Base-by-base conservation (phyloP, 108 stramenopile genomes). In the Conticribra weissflogii region DNA sequence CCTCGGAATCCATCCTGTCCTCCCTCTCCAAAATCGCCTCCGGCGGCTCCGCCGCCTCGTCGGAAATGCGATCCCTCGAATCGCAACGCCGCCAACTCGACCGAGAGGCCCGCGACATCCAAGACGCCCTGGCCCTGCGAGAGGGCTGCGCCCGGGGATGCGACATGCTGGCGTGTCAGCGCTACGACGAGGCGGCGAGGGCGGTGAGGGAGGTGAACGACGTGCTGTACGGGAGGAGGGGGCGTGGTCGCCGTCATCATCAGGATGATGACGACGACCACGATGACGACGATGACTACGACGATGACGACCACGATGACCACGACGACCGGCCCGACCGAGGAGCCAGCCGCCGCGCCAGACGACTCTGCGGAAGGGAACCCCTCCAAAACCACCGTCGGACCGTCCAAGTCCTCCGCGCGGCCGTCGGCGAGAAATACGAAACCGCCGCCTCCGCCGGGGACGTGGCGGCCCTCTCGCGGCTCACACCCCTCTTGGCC, bases 1-100 rank as follows among this genome's bases (percentile, higher is more conserved):
- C 88, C 63, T 57, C 86, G 28, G 90, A 91, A 72, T 90, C 88
- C 61, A 91, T 94, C 72, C 67, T 86, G 22, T 53, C 85, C 51
- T 88, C 86, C 14, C 83, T 94, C 41, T 76, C 90, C 74, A 91
- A 91, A 70, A 87, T 94, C 55, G 88, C 93, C 17, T 83, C 87
- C 30, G 93, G 90, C 21, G 90, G 90, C 14, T 86, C 88, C 3
- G 84, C 86, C 50, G 93, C 93, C 48, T 88, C 87, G 29, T 82
- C 82, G 23, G 90, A 94, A 72, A 88, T 94, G 66, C 79, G 85
- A 16, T 54, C 56, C 24, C 72, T 94, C 62, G 93, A 94, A 70
- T 69, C 81, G 18, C 79, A 85, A 57, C 90, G 90, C 49, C 83
- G 82, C 21, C 68, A 59, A 0, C 55, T 90, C 33, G 93, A 94